Evolutionary conservation across 352 stramenopile species (phyloP).

Genomic region (Phytophthora pseudosyringae): DNA sequence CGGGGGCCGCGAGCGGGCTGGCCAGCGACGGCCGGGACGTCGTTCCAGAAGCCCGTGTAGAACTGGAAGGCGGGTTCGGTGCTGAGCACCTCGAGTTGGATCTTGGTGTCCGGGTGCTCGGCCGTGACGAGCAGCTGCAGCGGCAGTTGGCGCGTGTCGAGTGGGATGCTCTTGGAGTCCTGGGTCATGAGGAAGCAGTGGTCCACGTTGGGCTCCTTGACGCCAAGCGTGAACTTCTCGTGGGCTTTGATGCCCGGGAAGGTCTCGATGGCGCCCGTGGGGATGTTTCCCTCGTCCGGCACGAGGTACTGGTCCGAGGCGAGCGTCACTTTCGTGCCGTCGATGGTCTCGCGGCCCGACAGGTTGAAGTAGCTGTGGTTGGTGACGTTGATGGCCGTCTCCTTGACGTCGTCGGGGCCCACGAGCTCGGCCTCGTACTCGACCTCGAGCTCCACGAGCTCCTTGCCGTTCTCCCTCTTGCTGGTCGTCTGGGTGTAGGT

Average conservation of each 20-base stretch:
- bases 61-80: slow-evolving; percentile 39
- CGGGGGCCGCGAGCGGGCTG: slow-evolving; percentile 29
- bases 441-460: slow-evolving; percentile 29
- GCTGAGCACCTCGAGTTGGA: slow-evolving; percentile 35
- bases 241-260: slow-evolving; percentile 35
- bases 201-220: slow-evolving; percentile 38
- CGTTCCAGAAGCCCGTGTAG: slow-evolving; percentile 43
- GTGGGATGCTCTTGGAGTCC: slow-evolving; percentile 36
- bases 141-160: slow-evolving; percentile 31
- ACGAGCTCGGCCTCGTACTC: slow-evolving; percentile 37
- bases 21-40: slow-evolving; percentile 32
- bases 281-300: slow-evolving; percentile 35
- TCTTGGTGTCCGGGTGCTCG: slow-evolving; percentile 34
- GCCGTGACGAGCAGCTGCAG: slow-evolving; percentile 35
- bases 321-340: slow-evolving; percentile 31
- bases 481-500: slow-evolving; percentile 35
- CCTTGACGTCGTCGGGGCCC: slow-evolving; percentile 29
- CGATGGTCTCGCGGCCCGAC: slow-evolving; percentile 37
- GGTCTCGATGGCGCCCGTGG: slow-evolving; percentile 32
- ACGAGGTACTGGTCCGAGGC: slow-evolving; percentile 35
- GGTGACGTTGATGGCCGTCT: slow-evolving; percentile 42
- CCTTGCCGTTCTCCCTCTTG: slow-evolving; percentile 33
- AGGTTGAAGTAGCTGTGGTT: slow-evolving; percentile 44
- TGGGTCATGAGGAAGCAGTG: slow-evolving; percentile 39
- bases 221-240: slow-evolving; percentile 32